Evolutionary conservation across 2,329 filamentous ascomycete species (phyloP), one percentile per base, ranked within the genome.

Genomic region (Colletotrichum endophyticum): DNA sequence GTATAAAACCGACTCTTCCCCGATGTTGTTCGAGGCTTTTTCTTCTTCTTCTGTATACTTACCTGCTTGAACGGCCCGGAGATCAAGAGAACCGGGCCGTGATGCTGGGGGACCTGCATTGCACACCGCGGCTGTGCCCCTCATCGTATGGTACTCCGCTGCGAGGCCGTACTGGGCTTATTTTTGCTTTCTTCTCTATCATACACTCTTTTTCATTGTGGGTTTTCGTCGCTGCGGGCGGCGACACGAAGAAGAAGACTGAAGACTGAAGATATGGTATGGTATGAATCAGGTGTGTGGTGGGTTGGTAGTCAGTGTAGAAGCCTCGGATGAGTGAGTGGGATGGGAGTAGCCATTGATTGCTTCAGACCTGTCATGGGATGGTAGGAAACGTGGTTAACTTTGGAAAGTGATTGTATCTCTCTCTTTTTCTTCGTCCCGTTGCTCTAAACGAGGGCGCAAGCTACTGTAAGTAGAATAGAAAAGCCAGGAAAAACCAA

Each of bases 71-170:
- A 68, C 36, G 73, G 30, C 25, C 56, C 30, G 73, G 69, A 67
- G 73, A 72, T 75, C 73, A 68, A 67, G 69, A 67, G 56, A 9
- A 30, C 73, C 63, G 73, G 62, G 25, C 44, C 63, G 70, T 67
- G 69, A 63, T 62, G 56, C 49, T 49, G 62, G 62, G 69, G 53
- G 53, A 28, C 39, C 69, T 73, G 70, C 73, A 73, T 73, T 68
- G 70, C 70, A 75, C 69, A 63, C 30, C 32, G 63, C 73, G 69
- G 73, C 56, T 19, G 62, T 72, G 56, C 36, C 70, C 62, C 69
- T 73, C 73, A 25, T 56, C 62, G 69, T 67, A 56, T 67, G 69
- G 69, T 32, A 30, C 62, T 64, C 39, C 28, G 44, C 8, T 16
- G 63, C 22, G 64, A 70, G 49, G 39, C 70, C 70, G 56, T 68